Base-by-base conservation (phyloP, 306 rosid genomes). In the Castanea sativa region DNA sequence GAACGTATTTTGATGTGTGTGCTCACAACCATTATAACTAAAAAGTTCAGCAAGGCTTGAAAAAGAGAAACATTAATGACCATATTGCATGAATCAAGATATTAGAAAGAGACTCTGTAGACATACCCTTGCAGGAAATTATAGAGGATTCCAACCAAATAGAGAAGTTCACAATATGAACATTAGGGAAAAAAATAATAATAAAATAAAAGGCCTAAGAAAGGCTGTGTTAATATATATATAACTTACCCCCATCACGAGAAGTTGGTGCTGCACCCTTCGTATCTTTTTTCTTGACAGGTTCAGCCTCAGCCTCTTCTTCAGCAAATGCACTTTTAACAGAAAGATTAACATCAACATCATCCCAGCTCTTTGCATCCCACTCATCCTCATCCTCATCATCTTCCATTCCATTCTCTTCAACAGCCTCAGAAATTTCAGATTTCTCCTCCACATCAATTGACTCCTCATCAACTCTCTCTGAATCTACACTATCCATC, bases 361-460 rank as follows among this genome's bases (percentile, higher is more conserved):
- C 98, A 76, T 93, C 98, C 97, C 97, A 95, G 86, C 97, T 93
- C 92, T 91, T 95, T 51, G 91, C 92, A 76, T 95, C 99, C 99
- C 98, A 95, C 76, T 93, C 97, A 75, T 91, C 99, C 81, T 90
- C 98, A 33, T 75, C 94, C 1, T 87, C 97, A 3, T 92, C 98
- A 30, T 88, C 94, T 84, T 88, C 92, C 35, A 75, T 70, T 51
- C 57, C 91, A 81, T 84, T 82, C 58, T 91, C 97, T 76, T 86
- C 85, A 59, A 74, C 88, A 74, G 84, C 82, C 81, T 88, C 96
- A 73, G 89, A 70, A 84, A 73, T 84, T 76, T 85, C 94, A 19
- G 85, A 80, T 60, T 89, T 85, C 45, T 90, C 92, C 73, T 90
- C 93, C 55, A 70, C 86, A 35, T 73, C 79, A 55, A 74, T 12